Evolutionary conservation across 352 stramenopile genomes (phyloP).

Genomic region (Plasmopara halstedii): DNA sequence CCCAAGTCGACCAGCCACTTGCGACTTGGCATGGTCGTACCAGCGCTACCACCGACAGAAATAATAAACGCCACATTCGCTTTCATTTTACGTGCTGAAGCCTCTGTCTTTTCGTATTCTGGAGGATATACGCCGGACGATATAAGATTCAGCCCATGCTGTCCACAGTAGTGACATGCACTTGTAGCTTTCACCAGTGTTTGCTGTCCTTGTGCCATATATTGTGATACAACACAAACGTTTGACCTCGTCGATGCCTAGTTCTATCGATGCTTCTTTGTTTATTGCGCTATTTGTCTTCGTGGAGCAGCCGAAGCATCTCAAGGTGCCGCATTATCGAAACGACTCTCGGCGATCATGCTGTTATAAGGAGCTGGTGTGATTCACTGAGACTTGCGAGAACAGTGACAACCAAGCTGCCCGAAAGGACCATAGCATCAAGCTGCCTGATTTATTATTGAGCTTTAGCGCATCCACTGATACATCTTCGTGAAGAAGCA

Average conservation of each 20-base stretch:
- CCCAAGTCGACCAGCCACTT: conserved; percentile 20
- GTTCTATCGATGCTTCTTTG: conserved; percentile 2
- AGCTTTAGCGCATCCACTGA: conserved; percentile 13
- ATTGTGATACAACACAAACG: conserved; percentile 4
- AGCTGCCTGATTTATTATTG: conserved; percentile 16
- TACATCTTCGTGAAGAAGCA: conserved; percentile 21
- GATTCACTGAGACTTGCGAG: conserved; percentile 13
- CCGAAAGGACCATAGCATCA: neutral
- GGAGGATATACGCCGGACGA: neutral
- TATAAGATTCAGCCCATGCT: conserved; percentile 7
- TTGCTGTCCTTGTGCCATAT: neutral
- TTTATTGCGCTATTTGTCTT: conserved; percentile 11
- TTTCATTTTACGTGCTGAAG: conserved; percentile 3
- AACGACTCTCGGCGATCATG: conserved; percentile 12
- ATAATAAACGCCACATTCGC: conserved; percentile 4
- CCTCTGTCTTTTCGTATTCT: neutral
- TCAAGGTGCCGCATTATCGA: conserved; percentile 14
- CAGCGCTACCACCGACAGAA: conserved; percentile 2
- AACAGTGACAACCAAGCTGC: conserved; percentile 17
- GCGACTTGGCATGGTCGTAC: conserved; percentile 2
- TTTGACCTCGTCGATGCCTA: neutral
- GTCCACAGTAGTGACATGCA: conserved; percentile 4
- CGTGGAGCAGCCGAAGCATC: conserved; percentile 4
- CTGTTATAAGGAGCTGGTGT: conserved; percentile 23
- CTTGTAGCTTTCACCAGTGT: neutral